phyloP scores from a whole-genome alignment of 768 basidiomycete genomes.

The Hypholoma fasciculare region DNA sequence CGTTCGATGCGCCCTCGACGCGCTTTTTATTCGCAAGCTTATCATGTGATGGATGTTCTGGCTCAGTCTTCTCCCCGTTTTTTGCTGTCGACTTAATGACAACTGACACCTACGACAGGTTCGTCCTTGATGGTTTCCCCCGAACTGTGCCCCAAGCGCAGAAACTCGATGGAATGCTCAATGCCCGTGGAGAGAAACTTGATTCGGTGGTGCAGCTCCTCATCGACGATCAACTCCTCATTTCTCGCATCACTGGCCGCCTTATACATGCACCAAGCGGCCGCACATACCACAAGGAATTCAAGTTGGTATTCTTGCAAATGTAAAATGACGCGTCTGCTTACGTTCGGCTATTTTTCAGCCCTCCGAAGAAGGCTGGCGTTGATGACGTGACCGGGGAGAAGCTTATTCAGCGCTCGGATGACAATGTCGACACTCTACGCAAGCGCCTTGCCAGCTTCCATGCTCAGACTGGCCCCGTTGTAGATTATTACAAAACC shows the following conservation, averaged over 20 bases:
- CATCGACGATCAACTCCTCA: slow-evolving; percentile 93
- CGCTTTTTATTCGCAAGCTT: not conserved
- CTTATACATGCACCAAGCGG: slow-evolving; percentile 90
- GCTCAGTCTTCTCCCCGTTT: slow-evolving; percentile 13
- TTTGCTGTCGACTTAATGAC: not conserved
- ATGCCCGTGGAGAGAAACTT: slow-evolving; percentile 78
- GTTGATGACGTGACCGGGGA: slow-evolving; percentile 94
- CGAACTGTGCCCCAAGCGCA: slow-evolving; percentile 95
- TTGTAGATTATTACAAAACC: slow-evolving; percentile 93
- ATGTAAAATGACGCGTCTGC: not conserved
- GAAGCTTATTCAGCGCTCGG: slow-evolving; percentile 93
- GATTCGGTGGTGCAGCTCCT: slow-evolving; percentile 90
- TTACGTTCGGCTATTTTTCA: slow-evolving; percentile 30
- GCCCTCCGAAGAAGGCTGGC: slow-evolving; percentile 97
- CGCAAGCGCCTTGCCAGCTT: slow-evolving; percentile 86
- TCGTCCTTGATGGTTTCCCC: slow-evolving; percentile 99
- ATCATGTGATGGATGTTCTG: not conserved
- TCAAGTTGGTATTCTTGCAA: slow-evolving; percentile 61
- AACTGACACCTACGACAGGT: slow-evolving; percentile 48
- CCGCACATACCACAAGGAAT: slow-evolving; percentile 92
- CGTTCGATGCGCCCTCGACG: not conserved
- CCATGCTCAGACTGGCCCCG: slow-evolving; percentile 93
- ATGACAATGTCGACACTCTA: slow-evolving; percentile 96
- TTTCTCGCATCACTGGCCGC: slow-evolving; percentile 96
- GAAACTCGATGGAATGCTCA: slow-evolving; percentile 93